Percentiles rank a stretch among this genome's conserved stretches.
phyloP scores from a whole-genome alignment of 2,329 filamentous ascomycete genomes.

The Orbilia brochopaga region DNA sequence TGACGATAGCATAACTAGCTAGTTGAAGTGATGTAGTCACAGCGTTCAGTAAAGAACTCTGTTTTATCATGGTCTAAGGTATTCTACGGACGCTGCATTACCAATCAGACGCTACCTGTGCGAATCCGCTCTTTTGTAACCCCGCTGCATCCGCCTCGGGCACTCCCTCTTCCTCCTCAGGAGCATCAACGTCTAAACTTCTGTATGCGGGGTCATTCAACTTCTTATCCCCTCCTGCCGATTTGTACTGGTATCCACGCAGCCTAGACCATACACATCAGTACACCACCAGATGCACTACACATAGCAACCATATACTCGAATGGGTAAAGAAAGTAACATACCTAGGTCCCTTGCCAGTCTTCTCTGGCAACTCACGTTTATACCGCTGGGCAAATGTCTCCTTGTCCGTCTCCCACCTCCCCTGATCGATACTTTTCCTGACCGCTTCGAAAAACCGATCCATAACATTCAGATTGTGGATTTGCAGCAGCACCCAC shows the following conservation, averaged over 20 bases:
- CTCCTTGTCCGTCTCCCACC: constrained; percentile 64
- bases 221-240: constrained; percentile 69
- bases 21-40: too few species aligned
- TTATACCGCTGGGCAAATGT: constrained; percentile 74
- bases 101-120: constrained; percentile 58
- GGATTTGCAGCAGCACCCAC: constrained; percentile 89
- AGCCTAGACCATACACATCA: constrained; percentile 59
- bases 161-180: constrained; percentile 41
- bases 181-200: constrained; percentile 62
- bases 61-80: constrained; percentile 57
- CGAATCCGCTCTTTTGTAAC: constrained; percentile 66
- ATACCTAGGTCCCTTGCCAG: constrained; percentile 75
- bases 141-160: constrained; percentile 61
- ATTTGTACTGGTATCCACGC: constrained; percentile 82
- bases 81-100: constrained; percentile 53
- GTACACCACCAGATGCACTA: background rate
- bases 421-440: constrained; percentile 65
- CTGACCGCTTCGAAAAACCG: constrained; percentile 77
- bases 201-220: constrained; percentile 74
- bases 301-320: background rate
- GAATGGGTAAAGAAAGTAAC: constrained; percentile 37
- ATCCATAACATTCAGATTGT: constrained; percentile 78
- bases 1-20: too few species aligned
- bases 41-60: constrained; percentile 59
- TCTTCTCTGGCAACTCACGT: constrained; percentile 72